Base-by-base conservation (phyloP, 257 asterid species). In the Primulina eburnea region DNA sequence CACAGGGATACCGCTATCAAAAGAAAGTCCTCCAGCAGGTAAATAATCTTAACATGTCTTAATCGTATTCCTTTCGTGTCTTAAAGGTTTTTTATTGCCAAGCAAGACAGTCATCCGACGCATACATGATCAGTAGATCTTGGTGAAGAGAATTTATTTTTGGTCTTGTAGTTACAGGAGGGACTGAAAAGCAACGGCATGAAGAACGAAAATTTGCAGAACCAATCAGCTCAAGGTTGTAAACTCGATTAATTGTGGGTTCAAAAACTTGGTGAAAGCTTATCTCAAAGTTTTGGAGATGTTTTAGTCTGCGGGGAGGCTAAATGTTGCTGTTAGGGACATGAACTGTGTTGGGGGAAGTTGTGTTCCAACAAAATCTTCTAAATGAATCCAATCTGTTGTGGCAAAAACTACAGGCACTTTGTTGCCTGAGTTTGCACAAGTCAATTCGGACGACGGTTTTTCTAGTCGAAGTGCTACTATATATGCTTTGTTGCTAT, bases 1-100 rank as follows among this genome's bases (percentile, higher is more conserved):
- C 30, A 24, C 82, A 92, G 98, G 98, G 98, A 60, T 89, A 89
- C 74, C 87, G 92, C 72, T 92, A 92, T 74, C 96, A 89, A 68
- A 89, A 87, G 89, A 87, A 81, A 64, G 89, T 89, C 80, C 92
- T 92, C 72, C 88, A 83, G 77, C 96, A 89, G 96, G 98, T 89
- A 85, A 57, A 20, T 37, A 37, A 37, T 50, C 40, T 20, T 58
- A 16, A 40, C 60, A 28, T 35, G 29, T 70, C 2, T 26, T n/a
- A 0, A 67, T 30, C 20, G 29, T n/a, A 8, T 7, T 57, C 40
- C 57, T 67, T 16, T 37, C 59, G 8, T 1, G 6, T 26, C 55
- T 61, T 56, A 28, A 38, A 4, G 6, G 21, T 50, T 50, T 2
- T 0, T 28, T 61, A 30, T 56, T 16, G 6, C 37, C 16, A 62